phyloP scores from a whole-genome alignment of 2,329 filamentous ascomycete genomes.

The Alternaria ventricosa region DNA sequence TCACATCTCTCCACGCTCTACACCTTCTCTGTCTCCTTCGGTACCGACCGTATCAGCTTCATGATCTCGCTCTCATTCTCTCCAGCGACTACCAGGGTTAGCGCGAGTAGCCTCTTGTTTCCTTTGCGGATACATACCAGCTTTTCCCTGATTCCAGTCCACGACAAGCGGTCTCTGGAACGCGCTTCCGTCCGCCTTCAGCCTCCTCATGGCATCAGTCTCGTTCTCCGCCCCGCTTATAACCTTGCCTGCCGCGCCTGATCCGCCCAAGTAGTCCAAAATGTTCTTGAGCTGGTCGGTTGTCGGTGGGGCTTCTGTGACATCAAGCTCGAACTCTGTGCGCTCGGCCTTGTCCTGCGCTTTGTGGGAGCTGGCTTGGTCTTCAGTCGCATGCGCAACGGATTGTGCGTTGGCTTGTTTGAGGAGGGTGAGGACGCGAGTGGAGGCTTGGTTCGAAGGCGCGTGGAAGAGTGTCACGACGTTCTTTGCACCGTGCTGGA shows the following conservation, averaged over 20 bases:
- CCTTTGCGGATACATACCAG: constrained; percentile 55
- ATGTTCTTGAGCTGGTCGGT: constrained; percentile 82
- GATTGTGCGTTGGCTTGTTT: constrained; percentile 80
- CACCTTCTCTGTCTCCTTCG: constrained; percentile 47
- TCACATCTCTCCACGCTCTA: constrained; percentile 12
- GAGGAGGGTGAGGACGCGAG: constrained; percentile 75
- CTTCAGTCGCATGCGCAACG: constrained; percentile 70
- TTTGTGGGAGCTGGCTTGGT: constrained; percentile 73
- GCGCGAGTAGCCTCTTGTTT: neutral
- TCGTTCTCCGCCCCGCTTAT: constrained; percentile 76
- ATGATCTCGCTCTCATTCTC: constrained; percentile 89
- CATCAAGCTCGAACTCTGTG: constrained; percentile 83
- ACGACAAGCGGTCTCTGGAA: constrained; percentile 86
- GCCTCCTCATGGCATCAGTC: constrained; percentile 79
- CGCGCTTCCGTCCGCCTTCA: constrained; percentile 70
- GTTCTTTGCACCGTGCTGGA: constrained; percentile 64
- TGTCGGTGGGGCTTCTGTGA: constrained; percentile 82
- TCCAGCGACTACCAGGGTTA: constrained; percentile 61
- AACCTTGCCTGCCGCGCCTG: constrained; percentile 65
- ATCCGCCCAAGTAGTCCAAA: constrained; percentile 75
- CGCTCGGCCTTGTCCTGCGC: constrained; percentile 65
- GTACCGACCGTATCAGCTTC: constrained; percentile 72
- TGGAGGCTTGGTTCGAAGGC: constrained; percentile 73
- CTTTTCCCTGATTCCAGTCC: constrained; percentile 92
- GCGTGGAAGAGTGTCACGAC: constrained; percentile 97